Conservation (phyloP, 441 rosid species). For the Hura crepitans region DNA sequence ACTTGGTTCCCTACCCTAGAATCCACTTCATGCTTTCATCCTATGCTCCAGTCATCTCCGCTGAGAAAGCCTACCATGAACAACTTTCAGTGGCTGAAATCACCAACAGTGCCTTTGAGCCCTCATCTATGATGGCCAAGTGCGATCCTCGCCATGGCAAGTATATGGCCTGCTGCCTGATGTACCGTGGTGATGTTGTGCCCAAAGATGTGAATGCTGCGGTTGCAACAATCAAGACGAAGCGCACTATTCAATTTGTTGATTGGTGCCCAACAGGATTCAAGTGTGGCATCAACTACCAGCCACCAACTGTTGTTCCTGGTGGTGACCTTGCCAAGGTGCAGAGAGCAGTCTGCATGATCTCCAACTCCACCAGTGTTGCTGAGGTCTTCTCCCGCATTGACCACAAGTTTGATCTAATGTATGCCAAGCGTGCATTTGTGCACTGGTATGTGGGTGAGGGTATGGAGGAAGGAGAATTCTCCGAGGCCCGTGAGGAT, state of each 20-base stretch:
- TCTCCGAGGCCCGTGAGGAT: slow-evolving; percentile 89
- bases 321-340: slow-evolving; percentile 96
- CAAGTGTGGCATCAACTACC: slow-evolving; percentile 87
- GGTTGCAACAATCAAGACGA: slow-evolving; percentile 89
- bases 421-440: slow-evolving; percentile 82
- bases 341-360: slow-evolving; percentile 87
- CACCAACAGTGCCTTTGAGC: slow-evolving; percentile 72
- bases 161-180: slow-evolving; percentile 89
- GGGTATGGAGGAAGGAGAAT: slow-evolving; percentile 96
- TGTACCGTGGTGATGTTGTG: slow-evolving; percentile 90
- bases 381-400: slow-evolving; percentile 83
- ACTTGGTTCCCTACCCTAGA: slow-evolving; percentile 89
- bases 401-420: slow-evolving; percentile 80
- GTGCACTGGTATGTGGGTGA: slow-evolving; percentile 94
- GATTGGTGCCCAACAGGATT: slow-evolving; percentile 96
- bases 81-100: slow-evolving; percentile 70
- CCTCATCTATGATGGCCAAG: slow-evolving; percentile 74
- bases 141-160: slow-evolving; percentile 92
- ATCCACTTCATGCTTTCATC: slow-evolving; percentile 96
- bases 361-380: slow-evolving; percentile 81
- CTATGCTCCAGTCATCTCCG: slow-evolving; percentile 82
- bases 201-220: slow-evolving; percentile 91
- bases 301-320: slow-evolving; percentile 89
- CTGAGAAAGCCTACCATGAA: slow-evolving; percentile 75
- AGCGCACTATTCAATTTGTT: slow-evolving; percentile 81